Base-by-base conservation (phyloP, 2,329 filamentous ascomycete genomes). In the Epichloe festucae region DNA sequence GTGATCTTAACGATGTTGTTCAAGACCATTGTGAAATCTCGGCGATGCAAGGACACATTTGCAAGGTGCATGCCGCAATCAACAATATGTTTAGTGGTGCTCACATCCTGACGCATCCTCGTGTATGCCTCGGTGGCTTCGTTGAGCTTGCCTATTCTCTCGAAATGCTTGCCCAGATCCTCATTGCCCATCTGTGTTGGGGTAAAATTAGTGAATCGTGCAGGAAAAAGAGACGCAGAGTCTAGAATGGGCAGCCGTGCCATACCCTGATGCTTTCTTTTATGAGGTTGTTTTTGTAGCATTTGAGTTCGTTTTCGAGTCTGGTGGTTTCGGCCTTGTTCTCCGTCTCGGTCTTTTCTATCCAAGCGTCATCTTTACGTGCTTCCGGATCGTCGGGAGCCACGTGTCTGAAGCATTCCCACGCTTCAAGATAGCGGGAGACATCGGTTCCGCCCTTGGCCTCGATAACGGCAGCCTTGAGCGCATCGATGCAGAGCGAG, bases 251-350 rank as follows among this genome's bases (percentile, higher is more conserved):
- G 21, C 6, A 31, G 44, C 12, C 47, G 21, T 17, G 8, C 51
- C 54, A 45, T 74, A 94, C 89, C 59, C 90, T 73, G 61, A 97
- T 95, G 70, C 89, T 96, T 70, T 98, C 93, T 65, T 96, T 95
- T 60, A 98, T 89, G 43, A 97, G 71, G 61, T 97, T 98, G 64
- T 96, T 95, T 70, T 93, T 95, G 68, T 97, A 97, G 1, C 84
- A 85, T 66, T 89, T 90, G 19, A 98, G 74, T 67, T 97, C 89
- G 15, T 78, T 73, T 63, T 96, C 89, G 51, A 97, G 73, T n/a
- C 85, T 79, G 51, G 81, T 74, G 1, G 84, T 84, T 66, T 95
- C 85, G 2, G 72, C 70, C 58, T 79, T 79, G 60, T 90, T 87
- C 49, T 77, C 71, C 55, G 79, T 79, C 21, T 82, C 79, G 39